Conservation (phyloP, 257 asterid genomes). For the Vinca minor region DNA sequence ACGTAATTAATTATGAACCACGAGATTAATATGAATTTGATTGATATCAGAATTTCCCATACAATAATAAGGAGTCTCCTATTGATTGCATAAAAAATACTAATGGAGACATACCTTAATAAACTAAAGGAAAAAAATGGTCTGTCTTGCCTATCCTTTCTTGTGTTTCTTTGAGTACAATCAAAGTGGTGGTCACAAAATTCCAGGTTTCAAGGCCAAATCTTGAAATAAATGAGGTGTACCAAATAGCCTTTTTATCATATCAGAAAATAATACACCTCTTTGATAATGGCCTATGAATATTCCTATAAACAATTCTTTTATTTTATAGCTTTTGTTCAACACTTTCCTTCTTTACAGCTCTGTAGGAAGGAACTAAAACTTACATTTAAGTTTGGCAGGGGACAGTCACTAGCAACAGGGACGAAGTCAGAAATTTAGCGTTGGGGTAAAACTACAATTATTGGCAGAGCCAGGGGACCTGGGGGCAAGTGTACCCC, state of each 20-base stretch:
- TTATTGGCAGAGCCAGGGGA: too few relatives aligned
- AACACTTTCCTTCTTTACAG: constrained; percentile 16
- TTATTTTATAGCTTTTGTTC: constrained; percentile 27
- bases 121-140: not conserved
- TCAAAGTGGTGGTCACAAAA: constrained; percentile 26
- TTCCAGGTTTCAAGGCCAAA: constrained; percentile 35
- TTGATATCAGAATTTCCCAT: too few relatives aligned
- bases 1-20: too few relatives aligned
- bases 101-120: not conserved
- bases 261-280: not conserved
- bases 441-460: too few relatives aligned
- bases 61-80: not conserved
- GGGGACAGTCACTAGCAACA: too few relatives aligned
- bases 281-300: constrained; percentile 6
- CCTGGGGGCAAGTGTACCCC: too few relatives aligned
- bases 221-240: constrained; percentile 17
- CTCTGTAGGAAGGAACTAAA: not conserved
- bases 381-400: too few relatives aligned
- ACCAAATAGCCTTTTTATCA: not conserved
- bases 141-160: not conserved
- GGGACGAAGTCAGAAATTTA: too few relatives aligned
- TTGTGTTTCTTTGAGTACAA: constrained; percentile 22
- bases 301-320: constrained; percentile 7
- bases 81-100: not conserved
- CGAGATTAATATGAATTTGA: too few relatives aligned